phyloP scores from a whole-genome alignment of 495 filamentous ascomycete species.

The Mytilinidion resinicola region DNA sequence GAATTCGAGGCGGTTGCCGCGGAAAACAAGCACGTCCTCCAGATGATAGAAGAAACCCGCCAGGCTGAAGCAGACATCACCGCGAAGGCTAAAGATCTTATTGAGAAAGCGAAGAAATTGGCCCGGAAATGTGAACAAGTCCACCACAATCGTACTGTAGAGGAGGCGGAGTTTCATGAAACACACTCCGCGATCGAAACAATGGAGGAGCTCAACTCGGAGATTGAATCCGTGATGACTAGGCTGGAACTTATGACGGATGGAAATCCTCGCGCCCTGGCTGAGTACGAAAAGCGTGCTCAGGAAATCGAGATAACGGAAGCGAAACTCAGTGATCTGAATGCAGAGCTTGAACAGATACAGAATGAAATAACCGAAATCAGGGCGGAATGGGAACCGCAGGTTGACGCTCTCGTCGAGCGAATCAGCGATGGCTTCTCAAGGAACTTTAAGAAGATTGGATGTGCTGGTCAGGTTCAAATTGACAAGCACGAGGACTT shows the following conservation, averaged over 20 bases:
- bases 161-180: constrained; percentile 31
- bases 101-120: constrained; percentile 29
- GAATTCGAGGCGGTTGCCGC: constrained; percentile 60
- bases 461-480: constrained; percentile 86
- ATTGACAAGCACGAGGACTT: constrained; percentile 79
- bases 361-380: constrained; percentile 54
- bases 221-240: constrained; percentile 67
- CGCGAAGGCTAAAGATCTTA: constrained; percentile 25
- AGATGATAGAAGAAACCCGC: constrained; percentile 45
- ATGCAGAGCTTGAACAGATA: constrained; percentile 45
- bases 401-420: constrained; percentile 66
- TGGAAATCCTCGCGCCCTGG: constrained; percentile 67
- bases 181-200: constrained; percentile 35
- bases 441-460: constrained; percentile 86
- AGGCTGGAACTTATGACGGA: constrained; percentile 75
- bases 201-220: constrained; percentile 59
- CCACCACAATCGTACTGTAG: constrained; percentile 30
- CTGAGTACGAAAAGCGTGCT: constrained; percentile 69
- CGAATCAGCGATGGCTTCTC: constrained; percentile 86
- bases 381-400: constrained; percentile 69
- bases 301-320: constrained; percentile 51
- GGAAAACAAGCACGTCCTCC: constrained; percentile 54
- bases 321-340: constrained; percentile 41
- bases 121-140: neutral
- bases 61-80: constrained; percentile 38